Evolutionary conservation across 1,139 yeast species (phyloP), one percentile per base, ranked within the genome.

Genomic region (Yamadazyma sp.): DNA sequence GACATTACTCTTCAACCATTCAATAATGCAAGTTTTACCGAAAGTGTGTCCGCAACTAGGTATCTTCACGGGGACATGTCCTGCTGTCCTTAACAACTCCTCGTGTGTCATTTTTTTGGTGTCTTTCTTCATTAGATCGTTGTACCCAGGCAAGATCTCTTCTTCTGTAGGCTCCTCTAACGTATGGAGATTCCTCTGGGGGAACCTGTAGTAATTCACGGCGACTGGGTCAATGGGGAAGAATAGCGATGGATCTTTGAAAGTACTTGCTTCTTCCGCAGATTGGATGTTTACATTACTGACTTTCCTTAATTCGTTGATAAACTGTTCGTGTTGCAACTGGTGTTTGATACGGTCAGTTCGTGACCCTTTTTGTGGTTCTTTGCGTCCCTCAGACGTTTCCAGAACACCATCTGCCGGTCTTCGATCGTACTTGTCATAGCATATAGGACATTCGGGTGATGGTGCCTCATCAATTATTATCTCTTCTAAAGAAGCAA

Each of bases 401-500:
- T 5, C 15, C 16, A 12, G 29, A 12, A 6, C 29, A 13, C 7
- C 12, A 10, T 23, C 12, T 23, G 9, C 22, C 11, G 31, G 31
- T 16, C 21, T 11, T n/a, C 4, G 33, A n/a, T 59, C 68, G 39
- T 63, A 67, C 1, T 52, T 39, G n/a, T 70, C 75, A 44, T 64
- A 70, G 47, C 76, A 70, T 17, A 70, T 70, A 3, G 76, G 71
- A 46, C 76, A 70, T n/a, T 62, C 64, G 20, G 48, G 47, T 21
- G 57, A 59, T 3, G 46, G 45, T 12, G 62, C 36, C 3, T 40
- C 46, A 13, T 39, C 42, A 2, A 45, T n/a, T 14, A 56, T 58
- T n/a, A 67, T 59, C 16, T 52, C 56, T 30, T 50, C 48, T 31
- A 70, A 54, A 25, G 64, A 57, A 12, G 59, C 65, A 28, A 69